phyloP scores from a whole-genome alignment of 2,329 filamentous ascomycete species.

The Colletotrichum chlorophyti region DNA sequence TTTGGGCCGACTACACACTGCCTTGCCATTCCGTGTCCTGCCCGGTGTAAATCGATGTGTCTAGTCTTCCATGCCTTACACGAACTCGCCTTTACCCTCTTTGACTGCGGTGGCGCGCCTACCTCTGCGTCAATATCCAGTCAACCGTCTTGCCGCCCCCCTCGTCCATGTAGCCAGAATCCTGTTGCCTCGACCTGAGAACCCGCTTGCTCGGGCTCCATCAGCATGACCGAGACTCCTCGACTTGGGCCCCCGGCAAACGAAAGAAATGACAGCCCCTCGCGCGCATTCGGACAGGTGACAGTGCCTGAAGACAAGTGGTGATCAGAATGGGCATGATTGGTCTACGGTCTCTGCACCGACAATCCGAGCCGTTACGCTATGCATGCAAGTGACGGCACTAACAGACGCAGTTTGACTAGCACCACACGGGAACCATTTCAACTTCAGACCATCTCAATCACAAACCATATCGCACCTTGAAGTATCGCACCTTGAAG shows the following conservation, averaged over 20 bases:
- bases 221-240: background rate
- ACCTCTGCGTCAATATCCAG: background rate
- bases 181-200: background rate
- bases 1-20: too few species aligned
- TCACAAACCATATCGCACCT: slow-evolving; percentile 4
- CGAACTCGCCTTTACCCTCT: slow-evolving; percentile 3
- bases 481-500: background rate
- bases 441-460: slow-evolving; percentile 18
- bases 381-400: slow-evolving; percentile 26
- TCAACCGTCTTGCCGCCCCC: background rate
- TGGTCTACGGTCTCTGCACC: slow-evolving; percentile 13
- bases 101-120: slow-evolving; percentile 3
- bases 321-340: slow-evolving; percentile 5
- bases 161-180: background rate
- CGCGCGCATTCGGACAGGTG: background rate
- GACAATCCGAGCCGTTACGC: slow-evolving; percentile 20
- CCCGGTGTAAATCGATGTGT: too few species aligned
- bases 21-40: background rate
- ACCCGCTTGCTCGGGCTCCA: background rate
- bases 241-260: background rate
- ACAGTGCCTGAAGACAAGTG: slow-evolving; percentile 22
- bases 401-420: slow-evolving; percentile 14
- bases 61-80: background rate
- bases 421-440: slow-evolving; percentile 16
- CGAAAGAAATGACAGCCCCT: background rate